These are phyloP conservation scores for Bryoerythrophyllum caledonicum DNA, from an alignment of 225 moss, liverwort and hornwort species.

Conservation along the genomic window DNA sequence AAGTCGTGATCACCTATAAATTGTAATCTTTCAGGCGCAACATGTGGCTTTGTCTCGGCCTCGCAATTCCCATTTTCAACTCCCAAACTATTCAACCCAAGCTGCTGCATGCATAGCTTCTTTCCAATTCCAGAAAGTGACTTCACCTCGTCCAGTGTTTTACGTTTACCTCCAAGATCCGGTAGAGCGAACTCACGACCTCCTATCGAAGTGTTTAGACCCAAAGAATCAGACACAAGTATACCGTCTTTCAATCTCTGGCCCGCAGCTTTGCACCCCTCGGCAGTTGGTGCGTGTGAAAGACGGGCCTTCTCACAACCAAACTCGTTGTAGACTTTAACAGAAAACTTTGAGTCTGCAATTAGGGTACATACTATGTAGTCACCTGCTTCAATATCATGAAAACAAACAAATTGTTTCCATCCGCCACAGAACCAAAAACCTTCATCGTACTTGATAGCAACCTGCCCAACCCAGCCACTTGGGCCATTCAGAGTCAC, in stretches of 20 bases:
- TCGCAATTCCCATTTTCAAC: constrained; percentile 39
- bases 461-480: constrained; percentile 47
- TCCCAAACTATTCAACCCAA: constrained; percentile 32
- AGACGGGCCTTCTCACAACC: constrained; percentile 45
- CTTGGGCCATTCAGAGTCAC: constrained; percentile 52
- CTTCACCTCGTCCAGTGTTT: constrained; percentile 46
- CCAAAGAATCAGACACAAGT: constrained; percentile 14
- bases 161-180: constrained; percentile 45
- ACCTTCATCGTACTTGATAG: constrained; percentile 41
- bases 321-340: constrained; percentile 46
- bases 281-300: constrained; percentile 22
- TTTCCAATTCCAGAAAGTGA: constrained; percentile 49
- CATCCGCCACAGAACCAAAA: constrained; percentile 48
- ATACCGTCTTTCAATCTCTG: constrained; percentile 28
- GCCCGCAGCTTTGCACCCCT: constrained; percentile 21
- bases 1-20: constrained; percentile 16
- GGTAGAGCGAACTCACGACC: constrained; percentile 28
- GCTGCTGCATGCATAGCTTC: constrained; percentile 52
- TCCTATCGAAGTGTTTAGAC: constrained; percentile 26
- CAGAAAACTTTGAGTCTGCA: constrained; percentile 41
- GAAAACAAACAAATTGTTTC: constrained; percentile 43
- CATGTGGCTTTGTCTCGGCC: constrained; percentile 18
- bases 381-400: constrained; percentile 47
- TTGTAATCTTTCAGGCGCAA: constrained; percentile 17
- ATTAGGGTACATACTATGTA: constrained; percentile 42